Base-by-base conservation (phyloP, 176 grass and related monocot genomes). In the Thinopyrum elongatum region DNA sequence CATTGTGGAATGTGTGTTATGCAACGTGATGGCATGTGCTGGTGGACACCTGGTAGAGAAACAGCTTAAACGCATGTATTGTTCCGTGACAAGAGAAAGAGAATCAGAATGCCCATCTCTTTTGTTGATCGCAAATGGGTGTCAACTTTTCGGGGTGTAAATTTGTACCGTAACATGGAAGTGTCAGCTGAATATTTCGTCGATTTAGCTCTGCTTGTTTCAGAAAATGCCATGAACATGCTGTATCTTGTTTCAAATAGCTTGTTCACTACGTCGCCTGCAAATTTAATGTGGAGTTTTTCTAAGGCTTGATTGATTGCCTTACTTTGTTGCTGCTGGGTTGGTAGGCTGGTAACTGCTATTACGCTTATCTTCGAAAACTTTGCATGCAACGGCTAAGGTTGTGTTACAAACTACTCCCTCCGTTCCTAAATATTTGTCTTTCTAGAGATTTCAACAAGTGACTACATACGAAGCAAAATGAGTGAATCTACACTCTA, bases 31-130 rank as follows among this genome's bases (percentile, higher is more conserved):
- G 35, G 72, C 16, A 28, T 47, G 44, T 67, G 57, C 66, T 36
- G 35, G 25, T 74, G 76, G 3, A 87, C 3, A 22, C 75, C 34
- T 59, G 79, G n/a, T 76, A 59, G 42, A 78, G 66, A 6, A 73
- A 71, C 66, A 78, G 23, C 46, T 71, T 26, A 25, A 82, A 74
- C 5, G 22, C 34, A 12, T 90, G 57, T 74, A 79, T 55, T 59
- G 65, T 29, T 58, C 6, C 17, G 1, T 74, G 29, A 21, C 46
- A 65, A 11, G 73, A 65, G 14, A 28, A 85, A 30, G 79, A 57
- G 14, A 28, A 85, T 19, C 13, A 57, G 2, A 42, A 3, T 30
- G 15, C 25, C 33, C 67, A 5, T 8, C 17, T 73, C 2, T 4
- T 82, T 39, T 47, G 41, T 65, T 49, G 5, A 25, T 39, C 36